Percentiles rank a stretch among this genome's conserved stretches.
phyloP scores from a whole-genome alignment of 2,329 filamentous ascomycete species.

The Pseudogymnoascus sp. region DNA sequence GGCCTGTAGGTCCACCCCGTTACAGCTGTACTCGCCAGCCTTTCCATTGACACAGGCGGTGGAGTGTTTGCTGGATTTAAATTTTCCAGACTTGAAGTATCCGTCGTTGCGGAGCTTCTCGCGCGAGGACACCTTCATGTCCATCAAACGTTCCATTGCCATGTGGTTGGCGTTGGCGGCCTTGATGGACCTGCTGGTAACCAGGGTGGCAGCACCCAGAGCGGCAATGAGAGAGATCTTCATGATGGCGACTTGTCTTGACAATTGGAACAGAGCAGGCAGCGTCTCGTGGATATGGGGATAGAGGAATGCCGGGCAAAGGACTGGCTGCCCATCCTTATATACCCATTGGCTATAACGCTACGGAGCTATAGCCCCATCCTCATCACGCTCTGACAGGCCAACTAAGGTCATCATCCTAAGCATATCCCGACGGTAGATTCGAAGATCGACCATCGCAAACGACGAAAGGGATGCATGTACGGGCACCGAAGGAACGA shows the following conservation, averaged over 20 bases:
- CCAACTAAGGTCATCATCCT: background rate
- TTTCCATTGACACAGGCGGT: background rate
- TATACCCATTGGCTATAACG: background rate
- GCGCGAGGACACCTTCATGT: background rate
- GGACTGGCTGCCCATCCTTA: background rate
- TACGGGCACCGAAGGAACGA: background rate
- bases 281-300: background rate
- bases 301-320: background rate
- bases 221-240: background rate
- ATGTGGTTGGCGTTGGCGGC: constrained; percentile 1
- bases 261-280: background rate
- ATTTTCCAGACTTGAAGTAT: background rate
- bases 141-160: constrained; percentile 3
- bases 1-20: constrained; percentile 43
- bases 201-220: background rate
- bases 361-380: background rate
- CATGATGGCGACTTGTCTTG: background rate
- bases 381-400: background rate
- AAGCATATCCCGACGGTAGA: background rate
- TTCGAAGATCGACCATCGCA: background rate
- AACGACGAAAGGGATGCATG: background rate
- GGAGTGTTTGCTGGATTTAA: background rate
- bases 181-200: constrained; percentile 2
- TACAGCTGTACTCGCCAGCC: constrained; percentile 6
- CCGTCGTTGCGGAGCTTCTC: background rate